Conservation (phyloP, 2,329 filamentous ascomycete genomes). For the Arthrobotrys megalospora region DNA sequence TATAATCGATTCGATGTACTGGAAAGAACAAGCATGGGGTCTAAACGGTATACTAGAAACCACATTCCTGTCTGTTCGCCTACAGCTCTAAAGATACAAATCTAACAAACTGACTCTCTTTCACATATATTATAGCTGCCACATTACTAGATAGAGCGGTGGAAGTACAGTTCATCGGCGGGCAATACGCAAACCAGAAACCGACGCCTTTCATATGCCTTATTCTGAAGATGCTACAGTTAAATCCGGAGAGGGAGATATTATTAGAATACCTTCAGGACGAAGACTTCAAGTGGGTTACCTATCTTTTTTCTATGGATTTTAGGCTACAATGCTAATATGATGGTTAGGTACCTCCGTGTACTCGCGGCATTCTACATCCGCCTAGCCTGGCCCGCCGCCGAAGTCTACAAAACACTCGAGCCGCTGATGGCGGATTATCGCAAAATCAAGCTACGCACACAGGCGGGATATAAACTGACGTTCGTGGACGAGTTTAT, state of each 20-base stretch:
- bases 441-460: slow-evolving; percentile 84
- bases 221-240: slow-evolving; percentile 92
- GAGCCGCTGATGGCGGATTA: slow-evolving; percentile 87
- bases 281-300: slow-evolving; percentile 78
- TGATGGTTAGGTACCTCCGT: slow-evolving; percentile 78
- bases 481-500: slow-evolving; percentile 93
- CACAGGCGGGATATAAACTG: slow-evolving; percentile 80
- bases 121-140: slow-evolving; percentile 68
- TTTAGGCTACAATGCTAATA: background rate
- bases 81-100: slow-evolving; percentile 40
- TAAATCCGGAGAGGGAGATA: slow-evolving; percentile 84
- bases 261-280: slow-evolving; percentile 84
- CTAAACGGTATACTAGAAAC: slow-evolving; percentile 75
- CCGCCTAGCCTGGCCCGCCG: slow-evolving; percentile 85
- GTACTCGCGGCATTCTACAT: slow-evolving; percentile 94
- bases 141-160: slow-evolving; percentile 89
- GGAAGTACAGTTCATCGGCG: slow-evolving; percentile 86
- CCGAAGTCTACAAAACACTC: slow-evolving; percentile 82
- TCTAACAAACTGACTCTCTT: slow-evolving; percentile 25
- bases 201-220: slow-evolving; percentile 94
- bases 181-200: slow-evolving; percentile 86
- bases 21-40: slow-evolving; percentile 98
- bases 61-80: slow-evolving; percentile 29
- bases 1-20: slow-evolving; percentile 95
- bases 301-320: slow-evolving; percentile 22